Evolutionary conservation across 2,329 filamentous ascomycete genomes (phyloP).

Genomic region (Parastagonospora avenae): DNA sequence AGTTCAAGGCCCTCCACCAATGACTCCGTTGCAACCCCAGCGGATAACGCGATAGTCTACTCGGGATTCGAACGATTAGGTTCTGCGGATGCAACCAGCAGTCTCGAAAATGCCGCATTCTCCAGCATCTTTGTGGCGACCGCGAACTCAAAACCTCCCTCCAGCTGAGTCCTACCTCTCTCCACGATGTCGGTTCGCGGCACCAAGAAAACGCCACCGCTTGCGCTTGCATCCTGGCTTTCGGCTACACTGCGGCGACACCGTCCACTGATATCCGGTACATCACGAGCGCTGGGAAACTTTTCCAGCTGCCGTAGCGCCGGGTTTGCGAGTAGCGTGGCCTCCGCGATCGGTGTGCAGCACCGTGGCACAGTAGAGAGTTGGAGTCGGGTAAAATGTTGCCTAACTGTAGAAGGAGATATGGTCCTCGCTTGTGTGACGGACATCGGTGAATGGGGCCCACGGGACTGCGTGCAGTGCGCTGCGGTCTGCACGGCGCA

Average conservation of each 20-base stretch:
- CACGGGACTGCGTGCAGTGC: not conserved
- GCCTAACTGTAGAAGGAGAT: not conserved
- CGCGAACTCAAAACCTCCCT: not conserved
- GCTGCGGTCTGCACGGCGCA: not conserved
- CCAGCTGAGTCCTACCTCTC: not conserved
- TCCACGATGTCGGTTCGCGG: not conserved
- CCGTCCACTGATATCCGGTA: conserved; percentile 3
- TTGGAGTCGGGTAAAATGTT: not conserved
- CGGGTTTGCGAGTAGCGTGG: conserved; percentile 1
- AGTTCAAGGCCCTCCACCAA: not conserved
- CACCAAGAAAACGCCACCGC: not conserved
- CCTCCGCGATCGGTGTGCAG: not conserved
- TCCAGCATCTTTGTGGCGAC: not conserved
- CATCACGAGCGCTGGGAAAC: conserved; percentile 2
- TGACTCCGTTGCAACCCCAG: not conserved
- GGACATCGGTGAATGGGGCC: not conserved
- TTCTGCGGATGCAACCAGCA: too few relatives aligned
- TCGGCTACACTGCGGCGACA: conserved; percentile 8
- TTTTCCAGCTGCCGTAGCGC: conserved; percentile 7
- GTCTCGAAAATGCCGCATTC: too few relatives aligned
- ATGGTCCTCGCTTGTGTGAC: not conserved
- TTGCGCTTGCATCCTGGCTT: not conserved
- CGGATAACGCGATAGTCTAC: not conserved
- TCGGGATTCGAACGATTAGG: too few relatives aligned
- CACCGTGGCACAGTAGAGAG: not conserved